These are phyloP conservation scores for Podaxis sp. DNA, from an alignment of 768 basidiomycete species.

Conservation along the genomic window DNA sequence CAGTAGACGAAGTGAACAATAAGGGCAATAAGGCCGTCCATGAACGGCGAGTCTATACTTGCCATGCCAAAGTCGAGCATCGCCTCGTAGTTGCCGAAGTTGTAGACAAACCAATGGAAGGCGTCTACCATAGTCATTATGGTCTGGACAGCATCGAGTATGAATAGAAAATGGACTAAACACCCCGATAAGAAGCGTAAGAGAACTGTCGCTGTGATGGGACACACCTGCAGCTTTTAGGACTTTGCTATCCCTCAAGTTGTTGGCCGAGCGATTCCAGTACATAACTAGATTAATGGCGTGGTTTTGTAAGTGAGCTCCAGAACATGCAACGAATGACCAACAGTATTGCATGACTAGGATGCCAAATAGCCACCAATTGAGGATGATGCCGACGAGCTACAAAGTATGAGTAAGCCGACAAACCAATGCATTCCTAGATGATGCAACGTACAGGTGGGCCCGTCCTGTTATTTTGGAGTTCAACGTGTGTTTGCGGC, in stretches of 20 bases:
- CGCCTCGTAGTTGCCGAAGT: constrained; percentile 1
- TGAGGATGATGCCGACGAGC: constrained; percentile 9
- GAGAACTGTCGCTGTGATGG: neutral
- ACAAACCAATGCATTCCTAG: neutral
- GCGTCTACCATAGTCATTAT: constrained; percentile 12
- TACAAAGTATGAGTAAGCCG: neutral
- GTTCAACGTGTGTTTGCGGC: neutral
- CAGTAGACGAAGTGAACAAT: constrained; percentile 6
- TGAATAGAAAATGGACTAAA: constrained; percentile 12
- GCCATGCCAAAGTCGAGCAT: constrained; percentile 1
- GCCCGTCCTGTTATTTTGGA: neutral
- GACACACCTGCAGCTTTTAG: neutral
- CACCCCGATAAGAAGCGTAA: neutral
- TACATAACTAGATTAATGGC: neutral
- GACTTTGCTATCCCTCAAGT: neutral
- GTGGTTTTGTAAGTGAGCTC: neutral
- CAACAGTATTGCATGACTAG: constrained; percentile 13
- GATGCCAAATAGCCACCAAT: constrained; percentile 14
- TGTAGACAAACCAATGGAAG: constrained; percentile 8
- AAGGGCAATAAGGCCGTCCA: constrained; percentile 9
- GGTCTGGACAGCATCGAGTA: constrained; percentile 7
- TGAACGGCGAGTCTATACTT: constrained; percentile 1
- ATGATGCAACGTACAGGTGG: neutral
- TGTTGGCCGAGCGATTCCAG: neutral
- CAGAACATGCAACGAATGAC: neutral